Conservation (phyloP, 2,329 filamentous ascomycete genomes). For the Bipolaris victoriae region DNA sequence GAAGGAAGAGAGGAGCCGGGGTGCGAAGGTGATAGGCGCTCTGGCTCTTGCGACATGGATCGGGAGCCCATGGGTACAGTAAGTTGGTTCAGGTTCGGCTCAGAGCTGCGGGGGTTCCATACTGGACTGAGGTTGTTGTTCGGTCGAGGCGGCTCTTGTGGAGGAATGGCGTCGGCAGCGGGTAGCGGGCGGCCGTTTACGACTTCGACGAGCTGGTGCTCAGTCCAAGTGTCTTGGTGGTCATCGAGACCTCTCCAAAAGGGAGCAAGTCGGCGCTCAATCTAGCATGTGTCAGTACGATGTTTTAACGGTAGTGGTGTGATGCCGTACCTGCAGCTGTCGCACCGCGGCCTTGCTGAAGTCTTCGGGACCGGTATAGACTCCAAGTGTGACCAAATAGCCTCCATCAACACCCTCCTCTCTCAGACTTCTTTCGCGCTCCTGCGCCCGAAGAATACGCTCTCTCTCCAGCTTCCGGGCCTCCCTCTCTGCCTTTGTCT, state of each 20-base stretch:
- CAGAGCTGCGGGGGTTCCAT: conserved; percentile 57
- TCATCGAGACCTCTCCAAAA: conserved; percentile 96
- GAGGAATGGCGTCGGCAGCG: conserved; percentile 79
- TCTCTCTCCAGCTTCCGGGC: conserved; percentile 85
- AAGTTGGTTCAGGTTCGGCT: conserved; percentile 70
- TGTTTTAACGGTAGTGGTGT: conserved; percentile 6
- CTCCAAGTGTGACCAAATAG: conserved; percentile 90
- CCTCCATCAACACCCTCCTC: conserved; percentile 96
- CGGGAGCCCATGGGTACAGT: conserved; percentile 80
- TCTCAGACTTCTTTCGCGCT: conserved; percentile 86
- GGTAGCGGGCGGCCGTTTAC: conserved; percentile 85
- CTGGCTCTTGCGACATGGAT: conserved; percentile 79
- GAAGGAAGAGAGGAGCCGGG: conserved; percentile 67
- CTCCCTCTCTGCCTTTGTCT: conserved; percentile 91
- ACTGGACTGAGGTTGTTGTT: conserved; percentile 41
- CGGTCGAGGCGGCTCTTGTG: conserved; percentile 65
- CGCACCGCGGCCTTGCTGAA: conserved; percentile 88
- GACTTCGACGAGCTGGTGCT: conserved; percentile 92
- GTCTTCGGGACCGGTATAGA: conserved; percentile 91
- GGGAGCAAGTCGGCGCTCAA: conserved; percentile 88
- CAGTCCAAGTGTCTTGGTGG: conserved; percentile 86
- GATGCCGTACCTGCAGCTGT: conserved; percentile 78
- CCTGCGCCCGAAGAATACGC: conserved; percentile 73
- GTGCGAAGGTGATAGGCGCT: conserved; percentile 67
- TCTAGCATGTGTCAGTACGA: conserved; percentile 60